A percentile compares a stretch with the other conserved stretches of the same genome.
Conservation (phyloP, 495 filamentous ascomycete genomes). For the Penicillium mononematosum region DNA sequence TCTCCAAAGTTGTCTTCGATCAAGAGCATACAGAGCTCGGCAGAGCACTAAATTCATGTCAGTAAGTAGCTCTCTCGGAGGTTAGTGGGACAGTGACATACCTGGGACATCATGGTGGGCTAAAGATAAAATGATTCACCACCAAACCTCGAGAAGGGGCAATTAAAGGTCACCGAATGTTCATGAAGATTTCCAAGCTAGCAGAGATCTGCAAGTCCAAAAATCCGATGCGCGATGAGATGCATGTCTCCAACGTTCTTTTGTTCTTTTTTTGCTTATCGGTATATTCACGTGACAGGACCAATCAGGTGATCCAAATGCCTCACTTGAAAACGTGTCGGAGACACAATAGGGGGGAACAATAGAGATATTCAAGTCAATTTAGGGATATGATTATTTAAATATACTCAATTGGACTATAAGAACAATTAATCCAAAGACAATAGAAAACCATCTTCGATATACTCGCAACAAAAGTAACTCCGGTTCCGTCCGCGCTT, state of each 20-base stretch:
- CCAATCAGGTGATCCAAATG: constrained; percentile 31
- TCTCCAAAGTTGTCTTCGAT: constrained; percentile 86
- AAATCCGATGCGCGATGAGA: constrained; percentile 6
- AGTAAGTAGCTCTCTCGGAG: constrained; percentile 14
- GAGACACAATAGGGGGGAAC: background rate
- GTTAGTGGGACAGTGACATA: constrained; percentile 30
- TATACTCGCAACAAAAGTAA: constrained; percentile 30
- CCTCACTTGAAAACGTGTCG: background rate
- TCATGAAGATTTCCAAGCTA: constrained; percentile 29
- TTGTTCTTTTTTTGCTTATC: constrained; percentile 41
- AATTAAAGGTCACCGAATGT: constrained; percentile 62
- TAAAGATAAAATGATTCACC: constrained; percentile 57
- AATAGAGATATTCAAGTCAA: background rate
- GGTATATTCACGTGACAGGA: constrained; percentile 31
- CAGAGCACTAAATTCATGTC: constrained; percentile 52
- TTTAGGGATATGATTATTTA: background rate
- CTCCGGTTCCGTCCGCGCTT: constrained; percentile 46
- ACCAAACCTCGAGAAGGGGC: constrained; percentile 64
- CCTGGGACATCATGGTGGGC: constrained; percentile 54
- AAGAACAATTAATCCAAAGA: background rate
- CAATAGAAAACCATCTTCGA: constrained; percentile 3
- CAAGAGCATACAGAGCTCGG: constrained; percentile 86
- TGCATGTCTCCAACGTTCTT: constrained; percentile 9
- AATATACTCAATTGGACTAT: background rate
- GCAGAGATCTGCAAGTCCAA: constrained; percentile 7